Evolutionary conservation across 2,329 filamentous ascomycete species (phyloP).

Genomic region (Mollisiaceae sp.): DNA sequence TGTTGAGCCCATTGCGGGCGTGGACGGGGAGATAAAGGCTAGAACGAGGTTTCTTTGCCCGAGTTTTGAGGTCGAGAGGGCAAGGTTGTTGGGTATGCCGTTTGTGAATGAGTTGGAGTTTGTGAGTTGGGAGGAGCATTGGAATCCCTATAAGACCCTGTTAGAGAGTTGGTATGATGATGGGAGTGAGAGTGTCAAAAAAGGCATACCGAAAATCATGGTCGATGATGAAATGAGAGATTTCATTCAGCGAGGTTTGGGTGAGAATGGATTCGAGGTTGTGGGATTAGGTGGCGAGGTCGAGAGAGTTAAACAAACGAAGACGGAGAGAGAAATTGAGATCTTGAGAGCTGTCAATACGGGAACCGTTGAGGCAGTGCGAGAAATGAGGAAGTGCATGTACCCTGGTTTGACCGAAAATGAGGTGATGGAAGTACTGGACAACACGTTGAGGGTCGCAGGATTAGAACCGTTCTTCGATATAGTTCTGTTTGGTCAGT

Average conservation of each 20-base stretch:
- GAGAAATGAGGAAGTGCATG: conserved; percentile 61
- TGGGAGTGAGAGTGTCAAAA: conserved; percentile 14
- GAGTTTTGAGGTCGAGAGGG: conserved; percentile 64
- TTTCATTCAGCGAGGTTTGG: conserved; percentile 63
- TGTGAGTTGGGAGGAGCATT: conserved; percentile 67
- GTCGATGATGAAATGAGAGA: conserved; percentile 69
- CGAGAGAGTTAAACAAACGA: conserved; percentile 63
- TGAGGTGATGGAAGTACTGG: conserved; percentile 59
- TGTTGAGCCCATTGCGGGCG: conserved; percentile 52
- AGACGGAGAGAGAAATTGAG: conserved; percentile 60
- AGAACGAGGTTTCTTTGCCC: conserved; percentile 64
- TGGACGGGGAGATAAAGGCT: conserved; percentile 51
- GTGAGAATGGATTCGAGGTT: conserved; percentile 58
- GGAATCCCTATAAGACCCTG: conserved; percentile 65
- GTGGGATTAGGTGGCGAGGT: conserved; percentile 58
- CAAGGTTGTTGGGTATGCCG: conserved; percentile 63
- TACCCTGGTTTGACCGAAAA: conserved; percentile 61
- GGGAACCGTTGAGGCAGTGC: conserved; percentile 64
- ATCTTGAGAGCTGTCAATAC: conserved; percentile 67
- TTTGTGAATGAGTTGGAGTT: conserved; percentile 55
- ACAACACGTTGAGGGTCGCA: conserved; percentile 56
- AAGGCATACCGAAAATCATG: conserved; percentile 54
- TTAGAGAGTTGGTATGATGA: conserved; percentile 44
- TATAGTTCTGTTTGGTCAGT: conserved; percentile 62
- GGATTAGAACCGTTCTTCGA: conserved; percentile 66